Base-by-base conservation (phyloP, 208 protist species). In the Porcisia hertigi region DNA sequence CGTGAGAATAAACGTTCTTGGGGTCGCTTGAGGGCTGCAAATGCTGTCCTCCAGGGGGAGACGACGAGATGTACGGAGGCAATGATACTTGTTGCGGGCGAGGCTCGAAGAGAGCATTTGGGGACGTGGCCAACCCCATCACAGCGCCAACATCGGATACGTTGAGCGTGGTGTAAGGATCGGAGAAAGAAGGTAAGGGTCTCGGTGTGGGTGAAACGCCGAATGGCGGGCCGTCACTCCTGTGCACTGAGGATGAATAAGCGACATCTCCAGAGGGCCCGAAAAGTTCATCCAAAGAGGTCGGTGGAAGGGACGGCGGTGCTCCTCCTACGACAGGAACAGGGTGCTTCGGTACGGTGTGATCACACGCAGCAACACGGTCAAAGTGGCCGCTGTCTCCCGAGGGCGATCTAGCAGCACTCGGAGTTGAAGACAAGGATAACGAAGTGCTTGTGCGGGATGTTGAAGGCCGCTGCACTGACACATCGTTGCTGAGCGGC, bases 241-340 rank as follows among this genome's bases (percentile, higher is more conserved):
- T 43, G 65, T 41, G 59, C 45, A 4, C 12, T 52, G 47, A 6
- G 2, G 39, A 3, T 0, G 70, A 25, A 20, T 47, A 58, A 39
- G 62, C 45, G 8, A 49, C n/a, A n/a, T 0, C 20, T 8, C n/a
- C 30, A 36, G 47, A 25, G 14, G 14, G 59, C 7, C 53, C 71
- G 39, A 80, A 80, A 59, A 80, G 70, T 1, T 43, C 63, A 36
- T 80, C 76, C 23, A 80, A 58, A 43, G 76, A 80, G 4, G 45
- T 45, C 1, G 76, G 70, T 2, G 69, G 69, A 45, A 74, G 59
- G 59, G 30, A 11, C 45, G 45, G 65, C 25, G 14, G 25, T 43
- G 41, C 41, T 55, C 45, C 65, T 16, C 14, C 45, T n/a, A n/a
- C 30, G 36, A n/a, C n/a, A n/a, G 65, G 11, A 23, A 54, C 25